Evolutionary conservation across 163 green algal genomes (phyloP), one percentile per base, ranked within the genome.

Genomic region (Chlamydomonas reinhardtii): DNA sequence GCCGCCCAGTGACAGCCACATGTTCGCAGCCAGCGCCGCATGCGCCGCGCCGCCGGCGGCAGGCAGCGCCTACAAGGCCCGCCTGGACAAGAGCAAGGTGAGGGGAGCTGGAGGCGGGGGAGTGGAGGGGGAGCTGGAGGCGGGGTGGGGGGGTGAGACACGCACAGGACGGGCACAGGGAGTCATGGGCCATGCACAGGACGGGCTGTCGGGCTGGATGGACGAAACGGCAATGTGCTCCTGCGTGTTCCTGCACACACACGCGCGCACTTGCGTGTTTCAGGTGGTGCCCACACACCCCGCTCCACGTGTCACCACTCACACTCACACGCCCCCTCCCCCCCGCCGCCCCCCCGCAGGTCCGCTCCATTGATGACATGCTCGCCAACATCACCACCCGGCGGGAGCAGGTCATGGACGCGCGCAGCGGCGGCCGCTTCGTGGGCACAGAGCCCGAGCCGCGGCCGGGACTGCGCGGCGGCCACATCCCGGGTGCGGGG

Each of bases 401-500:
- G 52, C 34, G n/a, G 16, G 68, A 79, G 74, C 83, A 85, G 66
- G 54, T 79, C 1, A 83, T 78, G 70, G 74, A 78, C 29, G 83
- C 74, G 12, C 52, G 56, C 32, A 73, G 70, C 66, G 29, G 29
- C 5, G 59, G 90, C 0, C 83, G 95, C 32, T 98, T 97, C 69
- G 37, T 88, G 0, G 97, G 96, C 11, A 94, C 85, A 12, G 95
- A 93, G 19, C 93, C 97, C 0, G 98, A 99, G 92, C 96, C 96
- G 11, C 88, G 98, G 0, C 31, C 92, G 4, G 97, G 96, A 5
- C 84, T 99, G 61, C 85, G 83, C 0, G 76, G 84, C 14, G 98
- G 98, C 9, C 97, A 98, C 92, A 98, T 99, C 20, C 98, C 98
- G 0, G 91, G 91, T 93, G 48, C 17, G 64, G 35, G 71, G 19